These are phyloP conservation scores for Suillus bovinus DNA, from an alignment of 768 basidiomycete species.

Conservation along the genomic window DNA sequence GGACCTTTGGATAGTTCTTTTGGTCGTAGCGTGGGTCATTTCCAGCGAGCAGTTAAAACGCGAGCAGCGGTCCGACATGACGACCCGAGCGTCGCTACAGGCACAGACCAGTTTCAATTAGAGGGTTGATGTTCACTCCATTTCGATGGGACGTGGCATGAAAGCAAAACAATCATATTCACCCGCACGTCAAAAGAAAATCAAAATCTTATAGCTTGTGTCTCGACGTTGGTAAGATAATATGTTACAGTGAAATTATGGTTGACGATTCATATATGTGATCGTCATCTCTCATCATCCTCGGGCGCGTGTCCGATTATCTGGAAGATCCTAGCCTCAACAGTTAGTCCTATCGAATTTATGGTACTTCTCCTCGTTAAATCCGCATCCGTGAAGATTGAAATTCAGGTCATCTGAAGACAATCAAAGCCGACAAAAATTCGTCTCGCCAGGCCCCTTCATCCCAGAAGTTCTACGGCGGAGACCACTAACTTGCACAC, in stretches of 20 bases:
- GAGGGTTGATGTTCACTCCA: background rate
- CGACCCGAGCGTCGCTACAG: conserved; percentile 3
- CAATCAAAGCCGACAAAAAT: background rate
- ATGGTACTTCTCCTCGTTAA: background rate
- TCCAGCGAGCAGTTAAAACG: background rate
- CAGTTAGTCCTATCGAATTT: conserved; percentile 2
- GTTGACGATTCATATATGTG: background rate
- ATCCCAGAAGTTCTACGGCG: background rate
- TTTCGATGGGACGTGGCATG: background rate
- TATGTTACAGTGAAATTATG: background rate
- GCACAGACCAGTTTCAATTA: background rate
- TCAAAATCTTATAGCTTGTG: background rate
- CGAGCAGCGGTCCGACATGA: background rate
- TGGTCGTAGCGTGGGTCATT: background rate
- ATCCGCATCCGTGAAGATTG: background rate
- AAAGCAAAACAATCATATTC: background rate
- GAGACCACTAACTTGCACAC: background rate
- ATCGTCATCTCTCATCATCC: too few species aligned
- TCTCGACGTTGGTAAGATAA: conserved; percentile 1
- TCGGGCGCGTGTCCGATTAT: background rate
- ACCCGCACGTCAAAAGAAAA: background rate
- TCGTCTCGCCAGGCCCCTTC: background rate
- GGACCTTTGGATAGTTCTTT: background rate
- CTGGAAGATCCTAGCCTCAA: background rate
- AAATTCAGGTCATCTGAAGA: background rate